Base-by-base conservation (phyloP, 2,329 filamentous ascomycete genomes). In the Claviceps sp. region DNA sequence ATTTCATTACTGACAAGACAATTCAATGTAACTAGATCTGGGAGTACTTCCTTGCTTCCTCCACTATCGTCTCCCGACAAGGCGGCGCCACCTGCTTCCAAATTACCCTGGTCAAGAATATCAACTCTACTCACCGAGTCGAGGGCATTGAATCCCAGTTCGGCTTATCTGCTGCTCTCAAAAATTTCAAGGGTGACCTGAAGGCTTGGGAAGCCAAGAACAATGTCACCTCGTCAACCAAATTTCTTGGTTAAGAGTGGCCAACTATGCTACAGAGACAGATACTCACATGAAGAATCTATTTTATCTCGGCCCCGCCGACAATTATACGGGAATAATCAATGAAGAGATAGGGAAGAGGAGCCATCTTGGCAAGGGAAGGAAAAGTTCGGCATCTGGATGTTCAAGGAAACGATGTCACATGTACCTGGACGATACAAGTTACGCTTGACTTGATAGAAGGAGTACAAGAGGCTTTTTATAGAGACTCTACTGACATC, bases 41-140 rank as follows among this genome's bases (percentile, higher is more conserved):
- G 89, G 88, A 94, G 66, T 90, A 82, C 74, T 95, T 95, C 81
- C 79, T 95, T 56, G 87, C 87, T 59, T 90, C 82, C 69, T 88
- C 86, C 34, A 89, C 85, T 68, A 95, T 95, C 67, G 79, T 81
- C 67, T 89, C 88, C 45, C 84, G 89, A 66, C 89, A 95, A 72
- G 89, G 89, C 61, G 77, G 78, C 62, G 89, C 89, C 50, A 90
- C 87, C 43, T 94, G 89, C 78, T 95, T 82, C 76, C 89, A 95
- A 74, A 87, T 95, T 65, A 84, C 82, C 36, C 72, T 90, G 56
- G 86, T 93, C 70, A 95, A 95, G 84, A 95, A 95, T 74, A 78
- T 94, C 70, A 95, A 95, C 76, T 85, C 86, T 45, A 89, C 83
- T 37, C 89, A 95, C 74, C 84, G 89, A 62, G 72, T 91, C 58